These are phyloP conservation scores for Kurtzmaniella cleridarum DNA, from an alignment of 805 yeast species.

Conservation along the genomic window DNA sequence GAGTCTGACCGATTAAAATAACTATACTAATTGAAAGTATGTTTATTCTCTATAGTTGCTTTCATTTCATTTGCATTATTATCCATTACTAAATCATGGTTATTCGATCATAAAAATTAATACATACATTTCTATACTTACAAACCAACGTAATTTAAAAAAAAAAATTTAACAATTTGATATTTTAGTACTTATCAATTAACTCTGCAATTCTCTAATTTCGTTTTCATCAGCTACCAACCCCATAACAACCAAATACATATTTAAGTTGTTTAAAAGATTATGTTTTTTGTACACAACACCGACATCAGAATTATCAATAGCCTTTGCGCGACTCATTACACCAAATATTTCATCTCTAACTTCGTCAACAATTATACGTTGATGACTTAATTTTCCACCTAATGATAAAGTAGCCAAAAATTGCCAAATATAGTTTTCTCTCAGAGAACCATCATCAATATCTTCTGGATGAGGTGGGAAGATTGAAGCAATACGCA, in stretches of 20 bases:
- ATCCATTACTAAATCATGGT: too few species aligned
- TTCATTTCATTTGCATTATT: too few species aligned
- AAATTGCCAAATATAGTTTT: constrained; percentile 87
- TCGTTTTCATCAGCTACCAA: constrained; percentile 86
- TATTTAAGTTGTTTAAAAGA: constrained; percentile 73
- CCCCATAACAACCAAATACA: constrained; percentile 95
- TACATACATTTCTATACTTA: too few species aligned
- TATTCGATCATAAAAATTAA: too few species aligned
- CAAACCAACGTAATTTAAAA: too few species aligned
- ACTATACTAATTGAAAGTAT: too few species aligned
- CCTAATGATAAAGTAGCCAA: constrained; percentile 90
- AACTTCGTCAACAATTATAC: constrained; percentile 84
- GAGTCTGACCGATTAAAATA: too few species aligned
- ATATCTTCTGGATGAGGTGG: constrained; percentile 57
- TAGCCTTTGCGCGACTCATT: constrained; percentile 68
- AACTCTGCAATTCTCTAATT: constrained; percentile 60
- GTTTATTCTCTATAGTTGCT: too few species aligned
- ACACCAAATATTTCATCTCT: constrained; percentile 90
- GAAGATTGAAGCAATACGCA: constrained; percentile 71
- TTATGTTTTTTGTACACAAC: constrained; percentile 45
- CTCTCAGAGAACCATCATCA: constrained; percentile 54
- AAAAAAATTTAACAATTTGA: not conserved
- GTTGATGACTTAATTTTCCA: constrained; percentile 85
- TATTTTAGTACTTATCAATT: constrained; percentile 2
- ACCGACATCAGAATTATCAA: constrained; percentile 43